phyloP scores from a whole-genome alignment of 139 green algal genomes.

The Zygnema cylindricum region DNA sequence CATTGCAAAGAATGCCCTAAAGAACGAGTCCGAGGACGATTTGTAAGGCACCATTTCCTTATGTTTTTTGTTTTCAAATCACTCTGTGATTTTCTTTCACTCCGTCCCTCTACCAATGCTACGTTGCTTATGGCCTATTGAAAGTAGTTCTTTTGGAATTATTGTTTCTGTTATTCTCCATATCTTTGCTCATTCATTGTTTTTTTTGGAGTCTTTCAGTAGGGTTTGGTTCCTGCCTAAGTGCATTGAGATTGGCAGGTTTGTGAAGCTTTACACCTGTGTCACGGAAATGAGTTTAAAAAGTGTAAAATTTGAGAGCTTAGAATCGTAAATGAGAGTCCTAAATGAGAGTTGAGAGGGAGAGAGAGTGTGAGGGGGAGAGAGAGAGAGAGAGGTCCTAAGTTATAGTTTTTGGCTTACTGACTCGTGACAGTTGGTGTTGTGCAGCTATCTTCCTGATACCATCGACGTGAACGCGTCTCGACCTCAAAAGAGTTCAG shows the following conservation, averaged over 20 bases:
- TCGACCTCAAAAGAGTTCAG: constrained; percentile 63
- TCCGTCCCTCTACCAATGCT: too few species aligned
- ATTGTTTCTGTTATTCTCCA: background rate
- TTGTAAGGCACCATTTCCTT: constrained; percentile 66
- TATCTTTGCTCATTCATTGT: background rate
- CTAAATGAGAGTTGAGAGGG: too few species aligned
- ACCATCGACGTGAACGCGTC: constrained; percentile 88
- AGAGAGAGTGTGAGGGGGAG: too few species aligned
- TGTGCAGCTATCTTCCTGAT: constrained; percentile 84
- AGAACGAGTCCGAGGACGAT: constrained; percentile 93
- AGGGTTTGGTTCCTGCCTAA: too few species aligned
- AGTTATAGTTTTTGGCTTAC: too few species aligned
- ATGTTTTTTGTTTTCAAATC: background rate
- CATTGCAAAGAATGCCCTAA: constrained; percentile 90
- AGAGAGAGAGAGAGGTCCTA: too few species aligned
- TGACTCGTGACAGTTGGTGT: too few species aligned
- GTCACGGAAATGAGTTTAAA: too few species aligned
- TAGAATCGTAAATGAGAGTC: too few species aligned
- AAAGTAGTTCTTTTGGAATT: constrained; percentile 10
- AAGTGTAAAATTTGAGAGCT: too few species aligned
- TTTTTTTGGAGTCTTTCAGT: background rate
- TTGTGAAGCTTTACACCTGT: too few species aligned
- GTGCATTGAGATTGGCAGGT: too few species aligned
- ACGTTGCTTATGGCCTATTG: constrained; percentile 7
- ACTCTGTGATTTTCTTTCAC: background rate